Evolutionary conservation across 306 rosid genomes (phyloP).

Genomic region (Citrullus colocynthis): DNA sequence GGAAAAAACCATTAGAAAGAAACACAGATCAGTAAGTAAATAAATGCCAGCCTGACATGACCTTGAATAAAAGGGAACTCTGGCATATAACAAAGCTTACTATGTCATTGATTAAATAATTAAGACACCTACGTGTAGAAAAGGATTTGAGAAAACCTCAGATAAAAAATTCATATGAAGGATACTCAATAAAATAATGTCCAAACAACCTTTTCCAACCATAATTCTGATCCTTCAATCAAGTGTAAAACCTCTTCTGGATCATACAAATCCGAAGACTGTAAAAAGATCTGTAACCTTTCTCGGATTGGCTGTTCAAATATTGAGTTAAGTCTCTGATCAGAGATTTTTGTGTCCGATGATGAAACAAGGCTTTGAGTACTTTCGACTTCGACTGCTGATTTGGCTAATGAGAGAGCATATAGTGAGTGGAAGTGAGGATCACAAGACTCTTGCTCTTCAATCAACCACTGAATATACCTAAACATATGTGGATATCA

Average conservation of each 20-base stretch:
- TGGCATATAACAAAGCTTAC: neutral
- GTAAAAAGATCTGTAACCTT: slow-evolving; percentile 78
- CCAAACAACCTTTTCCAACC: slow-evolving; percentile 74
- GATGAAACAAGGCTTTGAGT: slow-evolving; percentile 23
- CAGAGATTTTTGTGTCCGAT: slow-evolving; percentile 18
- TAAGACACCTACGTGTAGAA: neutral
- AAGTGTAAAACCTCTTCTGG: slow-evolving; percentile 91
- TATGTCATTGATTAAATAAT: neutral
- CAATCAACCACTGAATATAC: slow-evolving; percentile 96
- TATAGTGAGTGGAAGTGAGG: slow-evolving; percentile 76
- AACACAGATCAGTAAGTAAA: neutral
- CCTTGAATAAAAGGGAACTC: neutral
- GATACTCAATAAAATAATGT: neutral
- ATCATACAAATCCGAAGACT: slow-evolving; percentile 86
- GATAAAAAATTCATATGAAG: neutral
- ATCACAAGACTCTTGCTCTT: slow-evolving; percentile 67
- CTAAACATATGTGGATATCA: slow-evolving; percentile 27
- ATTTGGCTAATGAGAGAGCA: slow-evolving; percentile 87
- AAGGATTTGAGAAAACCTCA: slow-evolving; percentile 8
- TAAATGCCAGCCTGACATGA: neutral
- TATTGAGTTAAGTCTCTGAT: slow-evolving; percentile 25
- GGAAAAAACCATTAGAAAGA: neutral
- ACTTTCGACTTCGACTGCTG: slow-evolving; percentile 60
- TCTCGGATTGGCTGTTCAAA: slow-evolving; percentile 63
- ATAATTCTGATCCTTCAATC: slow-evolving; percentile 87